A percentile compares a stretch with the other conserved stretches of the same genome.
These are phyloP conservation scores for Chrysoporthe austroafricana DNA, from an alignment of 2,329 filamentous ascomycete genomes.

Conservation along the genomic window DNA sequence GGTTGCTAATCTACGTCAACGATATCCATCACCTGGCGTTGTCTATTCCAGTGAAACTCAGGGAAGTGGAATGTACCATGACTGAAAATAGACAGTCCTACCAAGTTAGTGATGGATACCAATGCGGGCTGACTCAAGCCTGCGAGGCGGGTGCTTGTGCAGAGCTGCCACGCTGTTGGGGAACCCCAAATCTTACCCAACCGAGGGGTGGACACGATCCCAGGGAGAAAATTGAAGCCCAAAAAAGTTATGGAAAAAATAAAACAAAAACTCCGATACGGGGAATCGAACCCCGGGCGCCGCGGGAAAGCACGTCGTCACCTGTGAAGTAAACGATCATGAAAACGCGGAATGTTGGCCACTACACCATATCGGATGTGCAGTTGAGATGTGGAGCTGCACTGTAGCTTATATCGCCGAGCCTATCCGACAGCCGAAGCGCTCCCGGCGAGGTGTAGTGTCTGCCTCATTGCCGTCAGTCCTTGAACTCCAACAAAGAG, in stretches of 20 bases:
- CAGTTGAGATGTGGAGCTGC: background rate
- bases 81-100: too few species aligned
- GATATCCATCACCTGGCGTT: too few species aligned
- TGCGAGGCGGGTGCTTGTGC: too few species aligned
- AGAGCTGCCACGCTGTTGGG: too few species aligned
- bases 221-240: background rate
- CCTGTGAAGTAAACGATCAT: background rate
- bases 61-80: too few species aligned
- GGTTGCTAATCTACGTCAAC: too few species aligned
- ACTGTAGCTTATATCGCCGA: background rate
- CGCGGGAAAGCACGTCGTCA: constrained; percentile 19
- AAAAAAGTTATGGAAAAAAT: background rate
- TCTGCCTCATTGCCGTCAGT: background rate
- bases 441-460: too few species aligned
- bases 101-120: too few species aligned
- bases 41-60: too few species aligned
- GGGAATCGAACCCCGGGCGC: constrained; percentile 33
- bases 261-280: constrained; percentile 30
- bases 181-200: background rate
- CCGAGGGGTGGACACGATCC: background rate
- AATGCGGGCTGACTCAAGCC: too few species aligned
- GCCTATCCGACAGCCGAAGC: background rate
- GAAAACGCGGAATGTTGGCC: constrained; percentile 31
- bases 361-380: constrained; percentile 29
- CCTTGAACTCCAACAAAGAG: background rate